Evolutionary conservation across 1,284 basidiomycete species (phyloP).

Genomic region (Rhodotorula glutinis): DNA sequence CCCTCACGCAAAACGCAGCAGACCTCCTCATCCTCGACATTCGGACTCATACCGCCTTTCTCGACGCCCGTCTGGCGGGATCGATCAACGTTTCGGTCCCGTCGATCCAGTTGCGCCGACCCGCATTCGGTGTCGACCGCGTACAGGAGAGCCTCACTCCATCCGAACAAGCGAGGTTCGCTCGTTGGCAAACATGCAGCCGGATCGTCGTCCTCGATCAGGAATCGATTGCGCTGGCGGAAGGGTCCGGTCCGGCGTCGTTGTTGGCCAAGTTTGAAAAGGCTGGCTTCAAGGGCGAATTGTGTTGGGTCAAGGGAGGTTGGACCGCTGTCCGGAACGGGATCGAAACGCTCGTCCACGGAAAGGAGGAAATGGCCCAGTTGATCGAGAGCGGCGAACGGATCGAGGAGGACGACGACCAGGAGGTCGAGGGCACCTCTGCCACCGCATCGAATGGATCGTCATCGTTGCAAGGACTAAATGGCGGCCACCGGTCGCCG

Average conservation of each 20-base stretch:
- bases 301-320: constrained; percentile 76
- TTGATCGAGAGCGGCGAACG: constrained; percentile 14
- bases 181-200: constrained; percentile 53
- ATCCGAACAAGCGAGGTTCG: constrained; percentile 48
- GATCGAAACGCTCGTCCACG: not conserved
- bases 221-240: constrained; percentile 61
- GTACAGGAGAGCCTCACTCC: constrained; percentile 72
- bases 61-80: constrained; percentile 58
- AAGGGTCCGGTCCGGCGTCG: constrained; percentile 65
- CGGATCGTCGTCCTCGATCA: constrained; percentile 77
- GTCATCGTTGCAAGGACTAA: no score
- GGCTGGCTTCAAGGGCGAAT: constrained; percentile 63
- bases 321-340: constrained; percentile 59
- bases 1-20: not conserved
- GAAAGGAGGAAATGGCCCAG: not conserved
- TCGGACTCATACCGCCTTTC: constrained; percentile 71
- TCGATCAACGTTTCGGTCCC: constrained; percentile 90
- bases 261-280: constrained; percentile 78
- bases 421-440: not conserved
- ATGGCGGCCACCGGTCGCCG: no score
- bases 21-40: constrained; percentile 70
- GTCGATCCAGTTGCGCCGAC: constrained; percentile 86
- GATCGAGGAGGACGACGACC: not conserved
- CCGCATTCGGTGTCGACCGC: constrained; percentile 70
- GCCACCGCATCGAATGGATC: no score